Evolutionary conservation across 345 rosid species (phyloP).

Genomic region (Eucalyptus dawsonii): DNA sequence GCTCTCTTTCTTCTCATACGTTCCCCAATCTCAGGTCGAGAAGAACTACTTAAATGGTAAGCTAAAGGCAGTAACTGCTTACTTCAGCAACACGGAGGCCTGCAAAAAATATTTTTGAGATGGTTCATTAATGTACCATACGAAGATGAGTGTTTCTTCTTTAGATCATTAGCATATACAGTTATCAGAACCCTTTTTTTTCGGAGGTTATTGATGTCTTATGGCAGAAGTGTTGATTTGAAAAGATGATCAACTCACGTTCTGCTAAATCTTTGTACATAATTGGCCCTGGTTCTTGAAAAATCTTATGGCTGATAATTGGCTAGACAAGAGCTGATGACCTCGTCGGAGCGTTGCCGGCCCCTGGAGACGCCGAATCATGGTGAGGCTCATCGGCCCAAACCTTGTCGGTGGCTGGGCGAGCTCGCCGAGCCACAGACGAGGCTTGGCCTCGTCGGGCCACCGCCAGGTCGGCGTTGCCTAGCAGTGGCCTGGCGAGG

Average conservation of each 20-base stretch:
- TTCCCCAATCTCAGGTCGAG: constrained; percentile 43
- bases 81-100: constrained; percentile 16
- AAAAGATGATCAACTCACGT: not conserved
- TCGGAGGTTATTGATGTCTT: not conserved
- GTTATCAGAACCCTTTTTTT: not conserved
- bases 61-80: constrained; percentile 88
- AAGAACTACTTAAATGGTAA: constrained; percentile 76
- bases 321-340: no score
- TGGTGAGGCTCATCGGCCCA: no score
- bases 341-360: no score
- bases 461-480: no score
- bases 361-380: no score
- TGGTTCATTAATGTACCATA: not conserved
- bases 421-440: no score
- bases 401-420: no score
- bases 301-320: no score
- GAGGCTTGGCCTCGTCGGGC: no score
- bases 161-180: not conserved
- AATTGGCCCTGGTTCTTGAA: not conserved
- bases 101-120: not conserved
- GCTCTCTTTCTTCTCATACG: not conserved
- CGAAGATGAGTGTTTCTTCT: not conserved
- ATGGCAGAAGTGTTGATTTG: not conserved
- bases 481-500: no score
- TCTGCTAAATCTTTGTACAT: not conserved